A percentile compares a stretch with the other conserved stretches of the same genome.
Conservation (phyloP, 2,329 filamentous ascomycete genomes). For the Nemania sp. region DNA sequence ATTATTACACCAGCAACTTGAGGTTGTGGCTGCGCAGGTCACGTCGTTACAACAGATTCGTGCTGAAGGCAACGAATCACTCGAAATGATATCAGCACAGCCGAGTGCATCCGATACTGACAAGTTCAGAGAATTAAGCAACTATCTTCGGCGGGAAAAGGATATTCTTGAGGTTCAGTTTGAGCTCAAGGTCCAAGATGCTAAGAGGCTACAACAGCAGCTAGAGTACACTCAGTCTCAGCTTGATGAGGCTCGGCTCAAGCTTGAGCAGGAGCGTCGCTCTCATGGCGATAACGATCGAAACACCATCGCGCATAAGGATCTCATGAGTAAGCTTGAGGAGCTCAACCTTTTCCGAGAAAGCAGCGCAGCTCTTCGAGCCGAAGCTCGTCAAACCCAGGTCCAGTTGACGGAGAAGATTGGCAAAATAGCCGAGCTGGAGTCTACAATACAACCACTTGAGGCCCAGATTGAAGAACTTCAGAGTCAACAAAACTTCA, state of each 20-base stretch:
- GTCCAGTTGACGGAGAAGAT: constrained; percentile 75
- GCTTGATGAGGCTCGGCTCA: constrained; percentile 84
- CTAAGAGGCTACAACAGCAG: constrained; percentile 86
- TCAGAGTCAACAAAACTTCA: constrained; percentile 77
- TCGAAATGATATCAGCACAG: constrained; percentile 57
- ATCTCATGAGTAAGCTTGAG: constrained; percentile 91
- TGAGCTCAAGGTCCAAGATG: constrained; percentile 84
- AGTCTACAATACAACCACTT: constrained; percentile 77
- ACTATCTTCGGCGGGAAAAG: constrained; percentile 90
- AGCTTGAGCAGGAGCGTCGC: constrained; percentile 86
- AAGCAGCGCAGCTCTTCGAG: constrained; percentile 87
- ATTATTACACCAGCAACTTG: constrained; percentile 85
- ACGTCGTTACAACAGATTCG: constrained; percentile 77
- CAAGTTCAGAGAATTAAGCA: constrained; percentile 86
- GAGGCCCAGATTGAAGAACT: constrained; percentile 80
- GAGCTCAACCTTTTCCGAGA: constrained; percentile 96
- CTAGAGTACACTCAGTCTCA: constrained; percentile 84
- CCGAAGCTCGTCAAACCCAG: constrained; percentile 80
- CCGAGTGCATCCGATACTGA: constrained; percentile 65
- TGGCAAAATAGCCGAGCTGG: constrained; percentile 73
- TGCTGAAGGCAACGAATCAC: constrained; percentile 51
- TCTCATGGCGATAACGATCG: constrained; percentile 73
- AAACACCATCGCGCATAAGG: constrained; percentile 77
- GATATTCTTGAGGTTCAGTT: constrained; percentile 98
- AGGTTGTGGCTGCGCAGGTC: constrained; percentile 80